Evolutionary conservation across 2,329 filamentous ascomycete genomes (phyloP), one percentile per base, ranked within the genome.

Genomic region (Fonsecaea pedrosoi): DNA sequence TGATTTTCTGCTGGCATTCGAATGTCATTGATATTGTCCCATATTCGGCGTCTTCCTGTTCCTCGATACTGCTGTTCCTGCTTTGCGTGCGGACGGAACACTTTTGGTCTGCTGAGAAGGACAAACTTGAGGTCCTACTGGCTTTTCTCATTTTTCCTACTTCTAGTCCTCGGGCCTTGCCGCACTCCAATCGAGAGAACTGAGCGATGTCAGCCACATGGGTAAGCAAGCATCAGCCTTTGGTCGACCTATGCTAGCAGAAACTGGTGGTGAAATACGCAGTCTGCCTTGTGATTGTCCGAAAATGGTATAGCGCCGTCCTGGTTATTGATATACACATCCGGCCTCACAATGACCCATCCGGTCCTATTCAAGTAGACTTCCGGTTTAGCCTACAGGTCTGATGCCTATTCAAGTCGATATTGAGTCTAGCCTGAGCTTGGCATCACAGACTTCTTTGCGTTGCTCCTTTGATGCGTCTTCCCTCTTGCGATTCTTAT

Each of bases 21-120:
- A 64, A 64, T 67, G 60, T 60, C 57, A 67, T 53, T 60, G 55
- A 61, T 62, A 60, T 64, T 38, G n/a, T 45, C 34, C 25, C 57
- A 53, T 60, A 18, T 60, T 50, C 4, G 21, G 25, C 25, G 45
- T 15, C 10, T 13, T 12, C 25, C 10, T 25, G 21, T 50, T 50
- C 21, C 13, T 50, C 7, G 3, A 30, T 10, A 50, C 25, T 50
- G 10, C 4, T 10, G 25, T 30, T 25, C 12, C 45, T 5, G 8
- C 10, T 13, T 12, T 1, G 25, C 18, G 25, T 13, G 21, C 18
- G 3, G 21, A 18, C 3, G 25, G 10, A 13, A 12, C 10, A 50
- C 9, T 13, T 4, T 32, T 32, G 4, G 30, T 4, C 30, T 18
- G 9, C 45, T 50, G 21, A 50, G 21, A 30, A 25, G 18, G 21